These are phyloP conservation scores for Tolypocladium album DNA, from an alignment of 2,329 filamentous ascomycete species.

Conservation along the genomic window DNA sequence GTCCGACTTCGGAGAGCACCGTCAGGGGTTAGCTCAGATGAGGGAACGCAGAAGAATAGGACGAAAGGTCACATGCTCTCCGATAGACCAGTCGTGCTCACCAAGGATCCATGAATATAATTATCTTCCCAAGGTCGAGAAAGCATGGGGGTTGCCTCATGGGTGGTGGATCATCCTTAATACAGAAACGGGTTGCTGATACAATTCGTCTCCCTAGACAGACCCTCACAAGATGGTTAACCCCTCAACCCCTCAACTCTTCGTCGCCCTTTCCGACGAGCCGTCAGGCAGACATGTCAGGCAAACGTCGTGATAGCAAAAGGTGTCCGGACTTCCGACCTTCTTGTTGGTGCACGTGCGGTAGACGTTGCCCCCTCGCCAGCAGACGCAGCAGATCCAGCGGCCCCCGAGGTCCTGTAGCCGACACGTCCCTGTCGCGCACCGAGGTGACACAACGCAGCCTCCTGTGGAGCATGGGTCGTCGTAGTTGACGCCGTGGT, in stretches of 20 bases:
- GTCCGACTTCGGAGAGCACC: background rate
- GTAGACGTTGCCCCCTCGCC: constrained; percentile 32
- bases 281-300: constrained; percentile 26
- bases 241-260: background rate
- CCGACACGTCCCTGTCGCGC: constrained; percentile 36
- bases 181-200: background rate
- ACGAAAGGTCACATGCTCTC: background rate
- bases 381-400: constrained; percentile 41
- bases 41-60: background rate
- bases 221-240: background rate
- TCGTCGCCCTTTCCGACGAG: background rate
- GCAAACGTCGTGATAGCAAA: constrained; percentile 43
- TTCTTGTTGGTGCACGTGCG: constrained; percentile 34
- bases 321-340: constrained; percentile 34
- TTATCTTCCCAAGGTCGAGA: background rate
- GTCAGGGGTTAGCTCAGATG: background rate
- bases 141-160: no score
- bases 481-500: constrained; percentile 20
- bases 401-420: constrained; percentile 34
- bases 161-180: background rate
- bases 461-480: constrained; percentile 34
- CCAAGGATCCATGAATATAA: no score
- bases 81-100: background rate
- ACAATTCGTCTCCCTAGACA: background rate
- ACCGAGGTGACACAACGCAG: constrained; percentile 34